Percentiles rank a stretch among this genome's conserved stretches.
Evolutionary conservation across 768 basidiomycete species (phyloP).

Genomic region (Hygrophoropsis aurantiaca): DNA sequence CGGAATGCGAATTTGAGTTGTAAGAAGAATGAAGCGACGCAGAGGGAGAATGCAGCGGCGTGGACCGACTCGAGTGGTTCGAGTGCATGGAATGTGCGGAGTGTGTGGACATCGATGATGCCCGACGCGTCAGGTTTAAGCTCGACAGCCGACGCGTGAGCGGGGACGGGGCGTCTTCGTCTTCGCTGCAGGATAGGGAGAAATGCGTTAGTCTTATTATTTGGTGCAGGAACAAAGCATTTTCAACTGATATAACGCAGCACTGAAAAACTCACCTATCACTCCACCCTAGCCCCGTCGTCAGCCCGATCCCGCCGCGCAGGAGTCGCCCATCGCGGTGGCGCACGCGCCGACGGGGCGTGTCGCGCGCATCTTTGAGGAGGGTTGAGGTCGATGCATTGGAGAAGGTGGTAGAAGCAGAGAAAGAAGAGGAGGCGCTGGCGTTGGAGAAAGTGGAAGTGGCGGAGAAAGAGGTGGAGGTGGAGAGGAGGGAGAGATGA

Average conservation of each 20-base stretch:
- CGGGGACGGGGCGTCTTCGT: constrained; percentile 70
- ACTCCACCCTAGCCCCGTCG: constrained; percentile 74
- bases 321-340: constrained; percentile 63
- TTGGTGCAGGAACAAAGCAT: too few relatives aligned
- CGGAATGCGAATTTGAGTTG: too few relatives aligned
- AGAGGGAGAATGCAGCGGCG: too few relatives aligned
- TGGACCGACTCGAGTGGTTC: background rate
- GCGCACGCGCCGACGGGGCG: constrained; percentile 51
- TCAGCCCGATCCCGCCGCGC: constrained; percentile 64
- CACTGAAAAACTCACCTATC: constrained; percentile 65
- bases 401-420: too few relatives aligned
- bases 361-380: constrained; percentile 57
- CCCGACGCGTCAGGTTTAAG: constrained; percentile 48
- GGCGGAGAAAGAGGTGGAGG: too few relatives aligned
- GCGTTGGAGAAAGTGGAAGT: too few relatives aligned
- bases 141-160: constrained; percentile 63
- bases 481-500: constrained; percentile 24
- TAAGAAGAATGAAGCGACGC: too few relatives aligned
- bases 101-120: constrained; percentile 45
- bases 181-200: constrained; percentile 46
- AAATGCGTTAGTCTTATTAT: too few relatives aligned
- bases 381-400: constrained; percentile 10
- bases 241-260: too few relatives aligned
- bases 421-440: too few relatives aligned
- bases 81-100: constrained; percentile 17